Evolutionary conservation across 805 yeast genomes (phyloP).

Genomic region (Sugiyamaella smithiae): DNA sequence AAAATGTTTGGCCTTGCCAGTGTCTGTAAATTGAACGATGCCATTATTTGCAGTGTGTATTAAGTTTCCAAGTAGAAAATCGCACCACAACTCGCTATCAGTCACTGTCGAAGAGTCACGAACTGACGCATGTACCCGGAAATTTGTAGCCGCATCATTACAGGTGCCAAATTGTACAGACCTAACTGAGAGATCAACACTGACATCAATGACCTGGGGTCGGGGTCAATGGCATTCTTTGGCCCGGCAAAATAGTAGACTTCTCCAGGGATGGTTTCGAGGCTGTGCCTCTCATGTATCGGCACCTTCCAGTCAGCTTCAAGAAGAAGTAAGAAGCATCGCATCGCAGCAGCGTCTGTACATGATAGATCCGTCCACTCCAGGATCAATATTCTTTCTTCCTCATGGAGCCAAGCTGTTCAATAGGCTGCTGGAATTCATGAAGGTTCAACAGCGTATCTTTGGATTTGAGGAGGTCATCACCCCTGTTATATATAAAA

Average conservation of each 20-base stretch:
- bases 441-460: slow-evolving; percentile 76
- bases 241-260: too few species aligned
- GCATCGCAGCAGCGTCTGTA: slow-evolving; percentile 72
- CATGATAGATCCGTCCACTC: slow-evolving; percentile 75
- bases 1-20: slow-evolving; percentile 84
- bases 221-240: too few species aligned
- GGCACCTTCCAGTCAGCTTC: neutral
- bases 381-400: slow-evolving; percentile 87
- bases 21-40: slow-evolving; percentile 48
- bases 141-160: too few species aligned
- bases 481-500: slow-evolving; percentile 84
- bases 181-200: too few species aligned
- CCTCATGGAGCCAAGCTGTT: slow-evolving; percentile 91
- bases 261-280: too few species aligned
- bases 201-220: too few species aligned
- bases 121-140: too few species aligned
- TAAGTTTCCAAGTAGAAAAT: too few species aligned
- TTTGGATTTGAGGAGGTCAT: slow-evolving; percentile 90
- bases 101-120: too few species aligned
- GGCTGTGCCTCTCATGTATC: neutral
- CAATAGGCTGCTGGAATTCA: slow-evolving; percentile 72
- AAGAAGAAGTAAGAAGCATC: slow-evolving; percentile 28
- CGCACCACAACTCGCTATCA: too few species aligned
- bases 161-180: too few species aligned
- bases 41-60: slow-evolving; percentile 33